phyloP scores from a whole-genome alignment of 108 stramenopile species.

The Cylindrotheca fusiformis region DNA sequence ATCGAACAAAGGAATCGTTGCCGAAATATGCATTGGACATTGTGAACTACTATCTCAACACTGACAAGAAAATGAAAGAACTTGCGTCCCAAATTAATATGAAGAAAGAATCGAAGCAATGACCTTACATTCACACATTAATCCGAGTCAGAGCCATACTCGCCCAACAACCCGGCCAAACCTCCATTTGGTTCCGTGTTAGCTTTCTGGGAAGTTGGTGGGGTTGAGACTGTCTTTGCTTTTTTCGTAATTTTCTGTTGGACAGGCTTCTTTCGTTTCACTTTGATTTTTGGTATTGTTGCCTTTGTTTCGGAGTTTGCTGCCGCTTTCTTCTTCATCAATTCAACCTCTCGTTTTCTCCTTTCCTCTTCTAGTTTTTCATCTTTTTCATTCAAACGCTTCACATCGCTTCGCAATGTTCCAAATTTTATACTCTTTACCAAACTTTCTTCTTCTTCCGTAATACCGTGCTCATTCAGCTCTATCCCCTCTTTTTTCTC shows the following conservation, averaged over 20 bases:
- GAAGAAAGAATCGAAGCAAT: constrained; percentile 1
- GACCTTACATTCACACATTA: too few relatives aligned
- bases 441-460: constrained; percentile 71
- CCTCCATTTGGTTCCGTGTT: constrained; percentile 14
- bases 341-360: constrained; percentile 40
- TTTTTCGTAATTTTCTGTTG: constrained; percentile 5
- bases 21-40: constrained; percentile 56
- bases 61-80: constrained; percentile 17
- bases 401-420: constrained; percentile 12
- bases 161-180: constrained; percentile 57
- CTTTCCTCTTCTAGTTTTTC: constrained; percentile 58
- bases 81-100: constrained; percentile 1
- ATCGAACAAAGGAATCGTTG: constrained; percentile 29
- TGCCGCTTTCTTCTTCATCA: constrained; percentile 24
- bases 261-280: constrained; percentile 39
- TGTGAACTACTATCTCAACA: constrained; percentile 53
- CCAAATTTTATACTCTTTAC: constrained; percentile 77
- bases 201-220: not conserved
- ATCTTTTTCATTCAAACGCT: constrained; percentile 58
- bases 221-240: constrained; percentile 6
- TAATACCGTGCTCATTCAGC: constrained; percentile 68
- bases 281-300: constrained; percentile 40
- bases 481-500: constrained; percentile 27
- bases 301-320: constrained; percentile 9
- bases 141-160: constrained; percentile 51